A percentile compares a stretch with the other conserved stretches of the same genome.
phyloP scores from a whole-genome alignment of 1,139 yeast species.

The Suhomyces bribrorum region DNA sequence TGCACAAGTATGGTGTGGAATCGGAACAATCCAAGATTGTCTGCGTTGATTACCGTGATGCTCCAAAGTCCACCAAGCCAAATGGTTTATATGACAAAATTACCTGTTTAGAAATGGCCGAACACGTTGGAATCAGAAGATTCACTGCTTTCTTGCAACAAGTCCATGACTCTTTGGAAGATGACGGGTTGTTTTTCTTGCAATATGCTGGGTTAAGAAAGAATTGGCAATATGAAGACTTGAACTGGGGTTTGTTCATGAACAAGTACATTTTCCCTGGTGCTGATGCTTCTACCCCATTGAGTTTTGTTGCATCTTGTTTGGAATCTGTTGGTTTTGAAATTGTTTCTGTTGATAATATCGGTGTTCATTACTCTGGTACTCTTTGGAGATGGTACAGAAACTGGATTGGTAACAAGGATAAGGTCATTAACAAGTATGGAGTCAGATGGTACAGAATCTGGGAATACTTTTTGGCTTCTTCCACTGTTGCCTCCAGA shows the following conservation, averaged over 20 bases:
- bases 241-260: constrained; percentile 94
- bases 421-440: constrained; percentile 73
- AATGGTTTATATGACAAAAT: constrained; percentile 79
- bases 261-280: constrained; percentile 97
- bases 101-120: constrained; percentile 93
- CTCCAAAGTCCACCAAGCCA: constrained; percentile 64
- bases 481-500: constrained; percentile 80
- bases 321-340: constrained; percentile 88
- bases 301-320: constrained; percentile 74
- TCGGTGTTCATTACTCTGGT: constrained; percentile 91
- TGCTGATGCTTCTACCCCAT: constrained; percentile 95
- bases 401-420: constrained; percentile 88
- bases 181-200: constrained; percentile 83
- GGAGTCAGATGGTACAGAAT: constrained; percentile 91
- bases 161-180: constrained; percentile 84
- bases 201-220: constrained; percentile 93
- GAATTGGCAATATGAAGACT: constrained; percentile 93
- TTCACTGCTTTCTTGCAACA: constrained; percentile 74
- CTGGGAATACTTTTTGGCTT: constrained; percentile 89
- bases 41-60: constrained; percentile 88
- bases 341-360: constrained; percentile 78
- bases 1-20: constrained; percentile 67
- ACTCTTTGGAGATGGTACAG: constrained; percentile 95
- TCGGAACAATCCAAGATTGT: constrained; percentile 72
- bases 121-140: constrained; percentile 92